Base-by-base conservation (phyloP, 2,329 filamentous ascomycete species). In the Diatrype stigma region DNA sequence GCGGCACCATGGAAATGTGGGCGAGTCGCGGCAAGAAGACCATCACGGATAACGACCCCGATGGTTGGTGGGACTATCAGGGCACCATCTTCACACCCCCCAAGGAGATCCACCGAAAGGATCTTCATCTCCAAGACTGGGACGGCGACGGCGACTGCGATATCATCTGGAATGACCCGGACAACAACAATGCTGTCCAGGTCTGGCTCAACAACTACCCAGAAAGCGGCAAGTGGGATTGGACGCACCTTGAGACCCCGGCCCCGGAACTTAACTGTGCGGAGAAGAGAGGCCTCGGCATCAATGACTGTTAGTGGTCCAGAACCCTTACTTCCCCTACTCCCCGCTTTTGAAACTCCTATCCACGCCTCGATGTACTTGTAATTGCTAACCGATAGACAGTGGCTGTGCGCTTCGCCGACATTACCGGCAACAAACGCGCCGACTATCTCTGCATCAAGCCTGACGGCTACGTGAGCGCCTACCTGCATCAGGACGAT, bases 81-180 rank as follows among this genome's bases (percentile, higher is more conserved):
- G 26, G 26, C 5, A 30, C 26, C 10, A 30, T 30, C 26, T 30
- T 5, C 6, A 30, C 26, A 30, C 26, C 26, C 26, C 26, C 26
- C 26, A 30, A 30, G 26, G 26, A 30, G 26, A 30, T 30, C 6
- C 26, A 67, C 47, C 60, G 67, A 3, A 58, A 63, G 6, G 62
- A 62, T 40, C 46, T 72, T 4, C 64, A 71, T 42, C 52, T 72
- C 6, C 60, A 56, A 2, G 70, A 73, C 52, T 72, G 66, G 65
- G 62, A 73, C 45, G 66, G 63, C 11, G 69, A 72, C 52, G 69
- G 70, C 0, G 47, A 54, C 2, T 66, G 62, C 46, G 70, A 73
- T 42, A 63, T 70, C 40, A 55, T 70, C 30, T 61, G 51, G 47
- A 59, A 67, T 1, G 54, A 69, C 21, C 60, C 56, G 1, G 51